Evolutionary conservation across 441 rosid genomes (phyloP).

Genomic region (Sinapis alba): DNA sequence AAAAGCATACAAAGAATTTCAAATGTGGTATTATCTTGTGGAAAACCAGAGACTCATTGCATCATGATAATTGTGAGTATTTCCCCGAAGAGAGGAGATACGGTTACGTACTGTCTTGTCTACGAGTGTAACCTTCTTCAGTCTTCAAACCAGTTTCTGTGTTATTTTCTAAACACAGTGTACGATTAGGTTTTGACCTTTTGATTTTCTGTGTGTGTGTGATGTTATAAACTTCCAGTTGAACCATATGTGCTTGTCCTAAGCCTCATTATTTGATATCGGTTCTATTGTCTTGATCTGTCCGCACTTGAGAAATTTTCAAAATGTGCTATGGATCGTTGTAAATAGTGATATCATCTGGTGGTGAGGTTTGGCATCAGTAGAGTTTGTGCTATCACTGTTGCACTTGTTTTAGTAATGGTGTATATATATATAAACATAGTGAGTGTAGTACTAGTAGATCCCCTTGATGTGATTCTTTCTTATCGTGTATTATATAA

Average conservation of each 20-base stretch:
- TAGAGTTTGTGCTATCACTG: neutral
- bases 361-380: neutral
- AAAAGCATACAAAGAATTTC: no score
- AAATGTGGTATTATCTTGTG: no score
- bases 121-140: no score
- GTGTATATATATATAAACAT: neutral
- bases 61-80: no score
- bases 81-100: no score
- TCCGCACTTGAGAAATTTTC: neutral
- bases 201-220: neutral
- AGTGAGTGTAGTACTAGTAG: neutral
- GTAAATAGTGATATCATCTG: neutral
- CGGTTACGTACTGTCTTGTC: no score
- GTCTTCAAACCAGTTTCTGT: neutral
- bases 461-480: neutral
- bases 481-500: neutral
- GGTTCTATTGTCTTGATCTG: neutral
- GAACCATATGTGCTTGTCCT: neutral
- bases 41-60: no score
- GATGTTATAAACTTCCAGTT: neutral
- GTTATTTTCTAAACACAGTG: neutral
- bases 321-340: neutral
- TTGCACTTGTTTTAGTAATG: neutral
- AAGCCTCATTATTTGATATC: neutral
- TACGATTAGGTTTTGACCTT: neutral